phyloP scores from a whole-genome alignment of 2,329 filamentous ascomycete species.

The Cercospora zeae-maydis region DNA sequence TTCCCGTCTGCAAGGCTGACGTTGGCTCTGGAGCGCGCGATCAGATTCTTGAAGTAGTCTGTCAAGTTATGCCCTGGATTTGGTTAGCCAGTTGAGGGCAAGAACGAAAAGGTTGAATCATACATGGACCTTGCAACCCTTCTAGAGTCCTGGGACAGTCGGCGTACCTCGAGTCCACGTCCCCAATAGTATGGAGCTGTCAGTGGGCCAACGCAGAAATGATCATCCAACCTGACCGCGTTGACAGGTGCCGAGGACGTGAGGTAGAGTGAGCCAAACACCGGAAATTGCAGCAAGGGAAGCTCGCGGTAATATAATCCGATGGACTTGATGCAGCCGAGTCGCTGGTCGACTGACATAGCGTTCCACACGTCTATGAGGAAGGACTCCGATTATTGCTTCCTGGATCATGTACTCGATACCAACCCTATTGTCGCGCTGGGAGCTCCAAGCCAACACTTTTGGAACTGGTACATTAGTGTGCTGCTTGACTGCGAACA shows the following conservation, averaged over 20 bases:
- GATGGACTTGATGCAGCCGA: neutral
- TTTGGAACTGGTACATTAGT: neutral
- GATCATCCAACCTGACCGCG: neutral
- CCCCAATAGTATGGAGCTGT: neutral
- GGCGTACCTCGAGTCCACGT: neutral
- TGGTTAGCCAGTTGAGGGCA: neutral
- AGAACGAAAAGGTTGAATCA: neutral
- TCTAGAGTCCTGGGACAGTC: neutral
- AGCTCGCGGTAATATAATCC: neutral
- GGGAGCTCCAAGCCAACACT: neutral
- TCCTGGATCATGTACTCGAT: neutral
- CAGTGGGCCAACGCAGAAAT: neutral
- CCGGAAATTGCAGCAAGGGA: neutral
- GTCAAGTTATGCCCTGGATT: neutral
- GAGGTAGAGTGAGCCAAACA: neutral
- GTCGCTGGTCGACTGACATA: neutral
- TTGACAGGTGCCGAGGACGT: neutral
- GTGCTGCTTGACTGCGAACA: neutral
- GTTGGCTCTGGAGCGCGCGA: neutral
- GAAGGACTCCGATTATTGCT: neutral
- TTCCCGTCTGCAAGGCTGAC: neutral
- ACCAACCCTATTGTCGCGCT: neutral
- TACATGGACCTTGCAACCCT: neutral
- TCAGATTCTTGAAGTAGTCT: neutral
- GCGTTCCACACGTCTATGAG: neutral